Base-by-base conservation (phyloP, 345 rosid genomes). In the Nephelium lappaceum region DNA sequence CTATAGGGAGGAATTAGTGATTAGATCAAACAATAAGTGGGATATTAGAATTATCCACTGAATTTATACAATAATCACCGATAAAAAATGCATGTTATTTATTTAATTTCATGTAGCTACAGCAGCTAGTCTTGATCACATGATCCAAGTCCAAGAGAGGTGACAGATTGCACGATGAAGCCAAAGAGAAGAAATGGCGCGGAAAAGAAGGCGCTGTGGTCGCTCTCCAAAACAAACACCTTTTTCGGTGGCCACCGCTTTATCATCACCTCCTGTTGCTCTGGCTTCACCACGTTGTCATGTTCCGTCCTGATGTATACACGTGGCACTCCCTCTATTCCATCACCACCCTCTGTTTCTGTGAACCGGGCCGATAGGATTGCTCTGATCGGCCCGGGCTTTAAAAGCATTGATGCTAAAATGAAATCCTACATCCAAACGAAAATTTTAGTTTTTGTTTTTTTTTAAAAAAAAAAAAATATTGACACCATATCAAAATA, bases 141-240 rank as follows among this genome's bases (percentile, higher is more conserved):
- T 45, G 51, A n/a, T n/a, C n/a, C 8, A 7, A 45, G 4, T 45
- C 11, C 88, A 10, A 71, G 51, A 11, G 90, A 83, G 36, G 88
- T 75, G 0, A 89, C 91, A 25, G 90, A 91, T 82, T 95, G 87
- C 62, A 93, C 72, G 31, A 95, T 93, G 71, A 91, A 71, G 65
- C 96, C 99, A 27, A 83, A 82, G 76, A 95, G 95, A 77, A 74
- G 42, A 76, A 90, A 88, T 2, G 98, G 92, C 70, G 88, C 74
- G 25, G 98, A 93, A 85, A 95, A 95, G 69, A 89, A 89, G 4
- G 99, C 98, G 80, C 93, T 90, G 81, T 95, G 99, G 78, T 95
- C 99, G 10, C 86, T 83, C 5, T 93, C 96, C 86, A 95, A 10
- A 47, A 62, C 83, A 69, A 75, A 91, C 5, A 83, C 92, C 74